Conservation (phyloP, 345 rosid genomes). For the Leavenworthia alabamica region DNA sequence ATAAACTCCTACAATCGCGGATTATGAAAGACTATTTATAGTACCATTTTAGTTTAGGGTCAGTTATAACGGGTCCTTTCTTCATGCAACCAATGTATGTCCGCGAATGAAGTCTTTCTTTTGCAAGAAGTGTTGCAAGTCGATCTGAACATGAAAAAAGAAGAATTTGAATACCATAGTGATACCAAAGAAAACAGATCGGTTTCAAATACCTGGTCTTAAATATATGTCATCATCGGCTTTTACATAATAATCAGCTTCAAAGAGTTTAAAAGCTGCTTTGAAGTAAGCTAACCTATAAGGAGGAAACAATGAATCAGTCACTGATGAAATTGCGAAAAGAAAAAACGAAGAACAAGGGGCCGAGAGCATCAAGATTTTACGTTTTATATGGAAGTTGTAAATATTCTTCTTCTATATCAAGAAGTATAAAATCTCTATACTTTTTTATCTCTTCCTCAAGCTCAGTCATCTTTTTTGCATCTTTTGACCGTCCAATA, state of each 20-base stretch:
- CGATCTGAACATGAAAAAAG: conserved; percentile 42
- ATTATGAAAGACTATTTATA: neutral
- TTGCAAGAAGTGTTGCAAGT: conserved; percentile 72
- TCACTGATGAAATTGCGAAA: neutral
- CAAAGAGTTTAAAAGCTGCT: conserved; percentile 60
- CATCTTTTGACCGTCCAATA: conserved; percentile 62
- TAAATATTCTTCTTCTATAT: conserved; percentile 60
- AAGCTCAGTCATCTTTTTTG: conserved; percentile 56
- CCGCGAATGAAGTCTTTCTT: conserved; percentile 50
- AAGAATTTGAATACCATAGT: neutral
- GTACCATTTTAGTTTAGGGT: conserved; percentile 70
- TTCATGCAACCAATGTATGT: conserved; percentile 86
- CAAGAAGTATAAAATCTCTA: conserved; percentile 67
- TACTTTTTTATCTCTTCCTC: conserved; percentile 51
- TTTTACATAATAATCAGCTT: conserved; percentile 78
- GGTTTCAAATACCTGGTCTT: conserved; percentile 56
- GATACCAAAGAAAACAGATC: neutral
- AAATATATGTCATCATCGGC: conserved; percentile 77
- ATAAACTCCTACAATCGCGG: neutral
- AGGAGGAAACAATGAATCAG: neutral
- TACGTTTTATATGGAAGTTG: conserved; percentile 76
- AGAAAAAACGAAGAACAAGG: neutral
- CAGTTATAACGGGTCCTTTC: conserved; percentile 81
- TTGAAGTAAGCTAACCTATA: conserved; percentile 57
- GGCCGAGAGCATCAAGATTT: neutral